Base-by-base conservation (phyloP, 305 asterid species). In the Caryopteris hybrid region DNA sequence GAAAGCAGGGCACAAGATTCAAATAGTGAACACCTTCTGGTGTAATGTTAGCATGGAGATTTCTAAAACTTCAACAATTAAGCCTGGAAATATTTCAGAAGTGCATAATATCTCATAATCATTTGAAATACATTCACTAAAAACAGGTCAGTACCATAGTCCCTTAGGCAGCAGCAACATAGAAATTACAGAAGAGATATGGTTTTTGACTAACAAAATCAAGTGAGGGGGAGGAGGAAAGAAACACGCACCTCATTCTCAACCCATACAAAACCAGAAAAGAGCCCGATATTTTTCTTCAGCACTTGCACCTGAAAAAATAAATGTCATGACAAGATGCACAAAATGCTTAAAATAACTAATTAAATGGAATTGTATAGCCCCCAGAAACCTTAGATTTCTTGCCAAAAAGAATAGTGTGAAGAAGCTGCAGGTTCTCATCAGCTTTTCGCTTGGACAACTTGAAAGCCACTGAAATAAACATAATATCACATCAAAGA, bases 201-300 rank as follows among this genome's bases (percentile, higher is more conserved):
- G 36, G 68, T 41, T 51, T 6, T 21, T 58, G 64, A 38, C 55
- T 3, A 33, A 48, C 46, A 33, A 48, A 66, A 66, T 64, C 51
- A 29, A 25, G 42, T 27, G 38, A 38, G 39, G 31, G 20, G 34
- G 33, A 41, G 5, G 18, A 8, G 42, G 64, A 77, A 75, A 47
- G 36, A 64, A 11, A 21, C 57, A 21, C n/a, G n/a, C 71, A 90
- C 99, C 97, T 93, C 97, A 80, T 83, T 82, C 75, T 91, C 91
- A 71, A 59, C 76, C 99, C 99, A 93, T 45, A 83, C 88, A 80
- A 81, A 91, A 63, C 99, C 99, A 79, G 98, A 94, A 85, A 94
- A 94, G 82, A 79, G 87, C 74, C 99, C 95, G 13, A 94, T 71
- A 71, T 94, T 87, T 85, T 77, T 89, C 91, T 94, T 94, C 86